Percentiles rank a stretch among this genome's conserved stretches.
These are phyloP conservation scores for Hordeum vulgare DNA, from an alignment of 176 grass and related monocot genomes.

Conservation along the genomic window DNA sequence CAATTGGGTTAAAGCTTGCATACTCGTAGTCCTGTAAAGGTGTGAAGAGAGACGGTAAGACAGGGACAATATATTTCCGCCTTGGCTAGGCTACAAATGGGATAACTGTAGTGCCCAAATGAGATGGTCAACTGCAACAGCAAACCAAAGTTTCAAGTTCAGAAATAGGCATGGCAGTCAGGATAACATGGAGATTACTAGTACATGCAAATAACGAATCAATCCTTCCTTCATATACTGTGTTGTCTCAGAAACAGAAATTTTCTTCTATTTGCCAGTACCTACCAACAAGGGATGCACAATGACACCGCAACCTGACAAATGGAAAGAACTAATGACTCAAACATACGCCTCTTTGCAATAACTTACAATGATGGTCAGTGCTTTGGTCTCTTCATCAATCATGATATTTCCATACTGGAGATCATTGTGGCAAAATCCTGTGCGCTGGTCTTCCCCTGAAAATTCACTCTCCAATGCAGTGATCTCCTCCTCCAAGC, in stretches of 20 bases:
- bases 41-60: not conserved
- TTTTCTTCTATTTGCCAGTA: not conserved
- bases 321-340: not conserved
- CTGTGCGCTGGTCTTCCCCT: conserved; percentile 28
- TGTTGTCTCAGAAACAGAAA: not conserved
- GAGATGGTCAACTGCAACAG: not conserved
- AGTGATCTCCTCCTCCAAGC: conserved; percentile 55
- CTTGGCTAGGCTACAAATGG: not conserved
- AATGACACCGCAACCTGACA: not conserved
- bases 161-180: conserved; percentile 3
- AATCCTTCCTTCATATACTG: not conserved
- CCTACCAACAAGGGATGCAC: not conserved
- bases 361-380: conserved; percentile 85
- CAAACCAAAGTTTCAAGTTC: not conserved
- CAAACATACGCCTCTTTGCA: not conserved
- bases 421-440: conserved; percentile 96
- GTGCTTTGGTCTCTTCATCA: conserved; percentile 58
- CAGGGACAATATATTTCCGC: not conserved
- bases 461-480: conserved; percentile 52
- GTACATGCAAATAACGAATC: not conserved
- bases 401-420: conserved; percentile 99
- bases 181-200: not conserved
- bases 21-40: conserved; percentile 86
- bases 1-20: conserved; percentile 82
- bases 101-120: not conserved